A percentile compares a stretch with the other conserved stretches of the same genome.
phyloP scores from a whole-genome alignment of 192 early-diverging fungal species.

The Rhizoclosmatium sp. region DNA sequence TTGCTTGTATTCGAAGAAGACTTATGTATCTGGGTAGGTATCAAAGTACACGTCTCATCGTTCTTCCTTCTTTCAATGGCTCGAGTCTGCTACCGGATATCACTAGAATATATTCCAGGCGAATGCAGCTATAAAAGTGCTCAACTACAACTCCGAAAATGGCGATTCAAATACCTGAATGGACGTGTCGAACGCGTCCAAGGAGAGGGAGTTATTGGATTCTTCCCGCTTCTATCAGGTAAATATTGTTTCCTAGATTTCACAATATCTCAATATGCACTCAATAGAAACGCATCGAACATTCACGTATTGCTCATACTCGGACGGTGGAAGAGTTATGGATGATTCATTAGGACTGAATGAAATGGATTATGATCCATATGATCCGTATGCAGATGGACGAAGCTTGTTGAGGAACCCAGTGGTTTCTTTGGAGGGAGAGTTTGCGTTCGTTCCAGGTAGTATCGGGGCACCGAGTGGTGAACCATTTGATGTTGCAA shows the following conservation, averaged over 20 bases:
- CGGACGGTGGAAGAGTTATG: slow-evolving; percentile 19
- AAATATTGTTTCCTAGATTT: not conserved
- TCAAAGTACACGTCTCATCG: slow-evolving; percentile 20
- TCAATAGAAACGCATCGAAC: not conserved
- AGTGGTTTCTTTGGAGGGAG: slow-evolving; percentile 13
- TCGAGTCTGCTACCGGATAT: slow-evolving; percentile 23
- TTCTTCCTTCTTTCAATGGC: slow-evolving; percentile 26
- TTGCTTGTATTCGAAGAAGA: not conserved
- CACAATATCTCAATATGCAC: not conserved
- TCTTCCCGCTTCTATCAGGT: slow-evolving; percentile 16
- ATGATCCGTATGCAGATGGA: not conserved
- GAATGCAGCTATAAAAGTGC: not conserved
- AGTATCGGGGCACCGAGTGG: not conserved
- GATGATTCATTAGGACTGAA: not conserved
- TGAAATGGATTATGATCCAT: not conserved
- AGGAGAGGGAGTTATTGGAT: slow-evolving; percentile 30
- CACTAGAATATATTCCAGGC: slow-evolving; percentile 1
- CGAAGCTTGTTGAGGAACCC: slow-evolving; percentile 4
- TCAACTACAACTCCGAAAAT: slow-evolving; percentile 15
- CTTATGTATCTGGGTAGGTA: not conserved
- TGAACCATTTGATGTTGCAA: not conserved
- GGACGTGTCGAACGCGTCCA: slow-evolving; percentile 1
- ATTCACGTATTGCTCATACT: slow-evolving; percentile 31
- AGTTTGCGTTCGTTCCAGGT: slow-evolving; percentile 19
- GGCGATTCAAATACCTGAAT: slow-evolving; percentile 13